Evolutionary conservation across 495 filamentous ascomycete species (phyloP).

Genomic region (Aspergillus egyptiacus): DNA sequence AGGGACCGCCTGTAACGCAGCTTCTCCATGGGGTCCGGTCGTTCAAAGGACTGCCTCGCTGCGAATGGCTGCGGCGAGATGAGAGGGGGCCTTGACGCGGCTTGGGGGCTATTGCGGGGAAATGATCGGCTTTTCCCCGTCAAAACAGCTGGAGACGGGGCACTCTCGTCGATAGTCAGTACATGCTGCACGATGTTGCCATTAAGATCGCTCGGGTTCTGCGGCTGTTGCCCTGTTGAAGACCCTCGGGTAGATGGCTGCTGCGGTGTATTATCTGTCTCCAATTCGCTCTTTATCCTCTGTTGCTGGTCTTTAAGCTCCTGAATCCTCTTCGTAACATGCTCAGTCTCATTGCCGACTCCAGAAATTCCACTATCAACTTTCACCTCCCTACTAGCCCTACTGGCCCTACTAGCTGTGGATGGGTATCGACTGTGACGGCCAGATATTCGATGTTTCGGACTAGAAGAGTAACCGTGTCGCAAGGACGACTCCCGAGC

Average conservation of each 20-base stretch:
- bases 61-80: constrained; percentile 35
- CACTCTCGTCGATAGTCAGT: constrained; percentile 50
- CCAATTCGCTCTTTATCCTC: constrained; percentile 37
- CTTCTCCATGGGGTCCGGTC: constrained; percentile 30
- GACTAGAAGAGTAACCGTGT: constrained; percentile 42
- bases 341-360: constrained; percentile 35
- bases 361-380: constrained; percentile 30
- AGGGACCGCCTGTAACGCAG: constrained; percentile 32
- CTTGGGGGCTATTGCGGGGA: constrained; percentile 38
- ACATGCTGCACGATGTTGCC: constrained; percentile 20
- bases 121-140: constrained; percentile 45
- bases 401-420: constrained; percentile 25
- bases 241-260: constrained; percentile 29
- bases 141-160: constrained; percentile 62
- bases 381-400: constrained; percentile 32
- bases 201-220: constrained; percentile 23
- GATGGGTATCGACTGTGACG: constrained; percentile 39
- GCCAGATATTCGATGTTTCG: constrained; percentile 30
- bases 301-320: constrained; percentile 49
- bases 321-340: constrained; percentile 45
- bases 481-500: constrained; percentile 62
- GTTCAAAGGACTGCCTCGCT: constrained; percentile 34
- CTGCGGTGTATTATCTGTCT: constrained; percentile 31
- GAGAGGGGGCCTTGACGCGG: constrained; percentile 41
- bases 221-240: constrained; percentile 21